These are phyloP conservation scores for Plasmodium gallinaceum DNA, from an alignment of 169 alveolate genomes.

Conservation along the genomic window DNA sequence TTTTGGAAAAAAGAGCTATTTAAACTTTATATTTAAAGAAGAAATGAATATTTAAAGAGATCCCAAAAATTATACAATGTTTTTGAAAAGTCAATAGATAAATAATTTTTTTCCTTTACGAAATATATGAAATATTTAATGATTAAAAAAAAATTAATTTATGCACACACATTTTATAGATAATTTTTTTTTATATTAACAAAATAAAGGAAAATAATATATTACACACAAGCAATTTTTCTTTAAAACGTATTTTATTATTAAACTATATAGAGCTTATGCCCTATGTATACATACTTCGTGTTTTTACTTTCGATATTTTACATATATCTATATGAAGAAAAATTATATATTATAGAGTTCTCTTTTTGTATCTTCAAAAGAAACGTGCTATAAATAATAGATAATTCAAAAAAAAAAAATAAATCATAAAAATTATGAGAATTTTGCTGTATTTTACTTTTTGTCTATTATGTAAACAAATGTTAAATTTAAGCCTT, in stretches of 20 bases:
- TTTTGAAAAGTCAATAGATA: constrained; percentile 1
- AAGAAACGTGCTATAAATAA: too few species aligned
- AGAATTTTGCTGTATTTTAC: too few species aligned
- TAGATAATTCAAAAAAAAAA: too few species aligned
- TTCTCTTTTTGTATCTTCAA: too few species aligned
- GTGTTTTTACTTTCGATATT: not conserved
- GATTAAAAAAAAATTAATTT: constrained; percentile 10
- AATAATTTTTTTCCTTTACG: constrained; percentile 1
- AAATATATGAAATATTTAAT: constrained; percentile 17
- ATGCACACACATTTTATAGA: constrained; percentile 29
- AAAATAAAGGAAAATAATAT: constrained; percentile 25
- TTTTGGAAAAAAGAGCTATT: constrained; percentile 9
- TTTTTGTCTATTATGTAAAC: too few species aligned
- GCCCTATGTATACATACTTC: constrained; percentile 8
- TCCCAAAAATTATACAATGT: not conserved
- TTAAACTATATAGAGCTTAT: not conserved
- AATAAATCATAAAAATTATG: too few species aligned
- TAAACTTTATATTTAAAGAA: constrained; percentile 20
- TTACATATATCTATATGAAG: not conserved
- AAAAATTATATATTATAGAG: not conserved
- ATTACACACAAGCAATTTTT: constrained; percentile 20
- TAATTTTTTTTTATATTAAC: constrained; percentile 18
- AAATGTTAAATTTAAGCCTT: too few species aligned
- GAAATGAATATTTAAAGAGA: constrained; percentile 26
- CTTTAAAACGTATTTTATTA: constrained; percentile 13